These are phyloP conservation scores for Colletotrichum liriopes DNA, from an alignment of 2,329 filamentous ascomycete species.

Conservation along the genomic window DNA sequence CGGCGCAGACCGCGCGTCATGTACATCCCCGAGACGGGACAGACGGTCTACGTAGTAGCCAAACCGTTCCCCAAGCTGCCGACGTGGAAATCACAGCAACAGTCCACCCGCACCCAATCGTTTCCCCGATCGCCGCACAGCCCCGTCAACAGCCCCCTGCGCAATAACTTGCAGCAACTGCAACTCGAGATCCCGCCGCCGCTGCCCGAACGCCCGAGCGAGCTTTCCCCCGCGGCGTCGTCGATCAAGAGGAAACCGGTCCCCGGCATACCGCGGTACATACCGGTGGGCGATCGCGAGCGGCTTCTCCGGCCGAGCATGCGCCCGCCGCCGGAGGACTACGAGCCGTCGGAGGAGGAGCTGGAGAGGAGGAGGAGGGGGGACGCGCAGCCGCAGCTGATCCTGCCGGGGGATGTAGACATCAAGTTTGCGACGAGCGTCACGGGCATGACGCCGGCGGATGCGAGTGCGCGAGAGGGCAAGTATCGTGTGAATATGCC, in stretches of 20 bases:
- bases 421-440: conserved; percentile 42
- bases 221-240: background rate
- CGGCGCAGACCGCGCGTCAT: conserved; percentile 44
- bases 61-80: conserved; percentile 40
- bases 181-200: conserved; percentile 16
- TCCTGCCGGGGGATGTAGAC: conserved; percentile 38
- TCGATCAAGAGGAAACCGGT: conserved; percentile 26
- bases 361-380: conserved; percentile 44
- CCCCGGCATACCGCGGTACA: conserved; percentile 11
- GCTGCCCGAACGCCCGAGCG: conserved; percentile 2
- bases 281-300: background rate
- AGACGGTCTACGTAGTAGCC: conserved; percentile 45
- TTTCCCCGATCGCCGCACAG: conserved; percentile 16
- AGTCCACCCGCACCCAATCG: background rate
- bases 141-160: background rate
- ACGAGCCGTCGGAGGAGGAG: conserved; percentile 45
- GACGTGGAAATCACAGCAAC: conserved; percentile 11
- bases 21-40: conserved; percentile 45
- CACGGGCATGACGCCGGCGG: conserved; percentile 39
- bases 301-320: conserved; percentile 33
- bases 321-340: conserved; percentile 43
- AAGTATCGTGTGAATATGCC: conserved; percentile 31
- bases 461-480: conserved; percentile 25
- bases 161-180: background rate
- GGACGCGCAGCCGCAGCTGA: conserved; percentile 47